A percentile compares a stretch with the other conserved stretches of the same genome.
Conservation (phyloP, 371 early-diverging fungal species). For the Syncephalastrum monosporum region DNA sequence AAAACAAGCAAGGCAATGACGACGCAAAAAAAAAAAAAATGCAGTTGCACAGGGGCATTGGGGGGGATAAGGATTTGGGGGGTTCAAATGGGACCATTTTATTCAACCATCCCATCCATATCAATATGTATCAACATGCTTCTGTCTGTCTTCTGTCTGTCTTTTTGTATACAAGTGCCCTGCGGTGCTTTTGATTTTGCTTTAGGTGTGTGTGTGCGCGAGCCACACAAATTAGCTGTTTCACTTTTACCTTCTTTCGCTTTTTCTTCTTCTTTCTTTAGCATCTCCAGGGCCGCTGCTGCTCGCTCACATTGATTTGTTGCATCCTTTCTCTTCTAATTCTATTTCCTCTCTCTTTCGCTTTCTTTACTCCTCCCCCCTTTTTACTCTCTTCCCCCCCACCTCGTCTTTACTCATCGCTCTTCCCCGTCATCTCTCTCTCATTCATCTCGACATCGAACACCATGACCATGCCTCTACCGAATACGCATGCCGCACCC, state of each 20-base stretch:
- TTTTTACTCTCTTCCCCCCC: constrained; percentile 12
- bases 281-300: neutral
- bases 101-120: neutral
- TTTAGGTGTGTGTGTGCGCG: no score
- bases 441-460: constrained; percentile 20
- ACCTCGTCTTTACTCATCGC: constrained; percentile 8
- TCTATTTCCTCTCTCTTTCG: constrained; percentile 7
- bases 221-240: constrained; percentile 1
- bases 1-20: neutral
- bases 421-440: constrained; percentile 17
- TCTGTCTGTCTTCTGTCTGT: no score
- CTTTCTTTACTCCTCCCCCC: constrained; percentile 10
- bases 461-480: constrained; percentile 11
- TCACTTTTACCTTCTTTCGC: constrained; percentile 4
- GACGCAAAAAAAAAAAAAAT: constrained; percentile 1
- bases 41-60: no score
- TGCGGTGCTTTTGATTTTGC: neutral
- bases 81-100: no score
- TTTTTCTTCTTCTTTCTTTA: constrained; percentile 10
- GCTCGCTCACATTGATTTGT: neutral
- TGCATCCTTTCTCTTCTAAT: constrained; percentile 5
- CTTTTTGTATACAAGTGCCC: constrained; percentile 1
- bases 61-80: no score
- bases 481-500: constrained; percentile 19
- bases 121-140: neutral